A percentile compares a stretch with the other conserved stretches of the same genome.
These are phyloP conservation scores for Zymoseptoria tritici DNA, from an alignment of 2,329 filamentous ascomycete species.

Conservation along the genomic window DNA sequence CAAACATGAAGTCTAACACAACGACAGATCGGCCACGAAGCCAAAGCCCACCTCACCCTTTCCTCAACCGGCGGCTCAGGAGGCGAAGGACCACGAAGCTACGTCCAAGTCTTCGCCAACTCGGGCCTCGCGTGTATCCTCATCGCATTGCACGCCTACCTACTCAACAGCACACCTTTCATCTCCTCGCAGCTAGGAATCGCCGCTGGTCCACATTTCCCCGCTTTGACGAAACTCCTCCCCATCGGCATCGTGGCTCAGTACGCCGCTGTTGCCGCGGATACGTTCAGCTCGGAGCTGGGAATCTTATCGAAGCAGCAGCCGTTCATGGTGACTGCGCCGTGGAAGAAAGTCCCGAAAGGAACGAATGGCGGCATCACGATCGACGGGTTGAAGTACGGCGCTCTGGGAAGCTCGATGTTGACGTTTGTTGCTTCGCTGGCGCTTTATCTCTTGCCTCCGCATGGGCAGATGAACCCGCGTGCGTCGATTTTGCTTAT, in stretches of 20 bases:
- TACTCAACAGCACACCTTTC: conserved; percentile 30
- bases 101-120: conserved; percentile 87
- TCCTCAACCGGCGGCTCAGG: conserved; percentile 64
- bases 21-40: conserved; percentile 69
- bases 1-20: background rate
- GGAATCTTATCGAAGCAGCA: conserved; percentile 73
- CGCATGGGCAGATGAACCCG: conserved; percentile 11
- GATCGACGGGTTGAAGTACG: conserved; percentile 53
- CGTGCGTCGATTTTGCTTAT: conserved; percentile 42
- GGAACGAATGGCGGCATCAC: conserved; percentile 95
- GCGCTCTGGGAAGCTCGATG: conserved; percentile 37
- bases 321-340: conserved; percentile 81
- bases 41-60: conserved; percentile 76
- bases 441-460: conserved; percentile 12
- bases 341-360: conserved; percentile 69
- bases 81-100: conserved; percentile 74
- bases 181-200: conserved; percentile 25
- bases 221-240: conserved; percentile 33
- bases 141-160: conserved; percentile 45
- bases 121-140: conserved; percentile 68
- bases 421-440: conserved; percentile 61
- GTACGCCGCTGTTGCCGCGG: conserved; percentile 85
- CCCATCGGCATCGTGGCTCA: conserved; percentile 44
- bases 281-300: conserved; percentile 92
- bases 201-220: conserved; percentile 34